Conservation (phyloP, 257 asterid species). For the Solanum lignicaule region DNA sequence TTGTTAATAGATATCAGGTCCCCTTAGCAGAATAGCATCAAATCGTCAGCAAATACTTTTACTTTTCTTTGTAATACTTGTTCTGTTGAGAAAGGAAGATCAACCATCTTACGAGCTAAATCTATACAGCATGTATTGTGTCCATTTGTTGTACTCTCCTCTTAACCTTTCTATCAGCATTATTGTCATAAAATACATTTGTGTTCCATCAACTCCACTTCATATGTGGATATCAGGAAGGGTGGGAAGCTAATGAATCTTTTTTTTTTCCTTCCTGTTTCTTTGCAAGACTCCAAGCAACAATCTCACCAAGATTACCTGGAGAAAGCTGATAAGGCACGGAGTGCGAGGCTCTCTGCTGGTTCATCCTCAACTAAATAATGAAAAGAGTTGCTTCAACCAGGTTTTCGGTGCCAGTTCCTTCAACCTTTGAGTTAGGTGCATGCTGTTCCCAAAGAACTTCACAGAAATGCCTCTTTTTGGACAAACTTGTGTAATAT, state of each 20-base stretch:
- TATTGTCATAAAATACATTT: not conserved
- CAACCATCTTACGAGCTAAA: not conserved
- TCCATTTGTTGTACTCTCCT: not conserved
- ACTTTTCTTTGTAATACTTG: not conserved
- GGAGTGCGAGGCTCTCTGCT: slow-evolving; percentile 53
- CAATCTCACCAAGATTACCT: slow-evolving; percentile 86
- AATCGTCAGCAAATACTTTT: no score
- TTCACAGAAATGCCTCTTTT: not conserved
- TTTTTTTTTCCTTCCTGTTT: not conserved
- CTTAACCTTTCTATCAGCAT: not conserved
- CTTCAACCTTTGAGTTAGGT: not conserved
- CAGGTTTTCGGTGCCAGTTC: not conserved
- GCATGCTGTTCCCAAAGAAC: not conserved
- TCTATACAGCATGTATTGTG: not conserved
- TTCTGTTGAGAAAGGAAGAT: not conserved
- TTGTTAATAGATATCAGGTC: no score
- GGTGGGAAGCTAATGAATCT: not conserved
- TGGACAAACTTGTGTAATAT: not conserved
- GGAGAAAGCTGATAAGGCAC: slow-evolving; percentile 81
- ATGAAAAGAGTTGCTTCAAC: not conserved
- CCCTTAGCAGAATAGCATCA: no score
- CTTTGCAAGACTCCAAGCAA: slow-evolving; percentile 48
- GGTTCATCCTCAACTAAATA: slow-evolving; percentile 29
- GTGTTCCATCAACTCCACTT: not conserved
- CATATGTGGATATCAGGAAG: not conserved